Evolutionary conservation across 164 flowering plant species (phyloP), one percentile per base, ranked within the genome.

Genomic region (Taxillus chinensis): DNA sequence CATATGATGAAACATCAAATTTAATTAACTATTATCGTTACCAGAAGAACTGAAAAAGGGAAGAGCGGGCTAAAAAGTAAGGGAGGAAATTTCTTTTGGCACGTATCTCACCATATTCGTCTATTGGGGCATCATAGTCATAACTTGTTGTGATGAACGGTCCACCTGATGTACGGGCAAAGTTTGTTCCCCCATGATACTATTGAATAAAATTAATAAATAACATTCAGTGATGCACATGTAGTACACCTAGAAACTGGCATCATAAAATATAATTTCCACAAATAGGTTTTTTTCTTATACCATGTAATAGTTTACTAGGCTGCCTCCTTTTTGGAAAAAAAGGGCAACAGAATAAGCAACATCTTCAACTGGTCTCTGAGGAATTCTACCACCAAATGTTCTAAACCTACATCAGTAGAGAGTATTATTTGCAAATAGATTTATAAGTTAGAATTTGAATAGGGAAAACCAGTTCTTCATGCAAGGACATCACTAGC

Each of bases 131-230:
- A 69, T 93, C 92, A 77, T 93, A 93, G 69, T 93, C 99, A 68
- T 93, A 93, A 75, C 99, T 93, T 56, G 99, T 93, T 12, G 97
- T 93, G 64, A 93, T 93, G 74, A 93, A 93, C 62, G 97, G 99
- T 56, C 99, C 99, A 3, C 99, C 99, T 53, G 97, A 69, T 42
- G 97, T 91, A 56, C 99, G 96, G 14, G 92, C 99, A 77, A 93
- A 93, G 73, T 93, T 93, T 76, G 99, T 93, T 62, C 99, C 99
- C 17, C 99, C 99, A 77, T 93, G 99, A 74, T 93, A 93, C 99
- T 93, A 65, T 57, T 40, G 2, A 70, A 37, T 9, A 54, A 1
- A 39, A 66, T 41, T 8, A 54, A 45, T 16, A 3, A 41, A 13
- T 27, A 58, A 9, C 27, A 40, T 3, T 9, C 40, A 3, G 5